phyloP scores from a whole-genome alignment of 768 basidiomycete genomes.

The Mycena alexandri region DNA sequence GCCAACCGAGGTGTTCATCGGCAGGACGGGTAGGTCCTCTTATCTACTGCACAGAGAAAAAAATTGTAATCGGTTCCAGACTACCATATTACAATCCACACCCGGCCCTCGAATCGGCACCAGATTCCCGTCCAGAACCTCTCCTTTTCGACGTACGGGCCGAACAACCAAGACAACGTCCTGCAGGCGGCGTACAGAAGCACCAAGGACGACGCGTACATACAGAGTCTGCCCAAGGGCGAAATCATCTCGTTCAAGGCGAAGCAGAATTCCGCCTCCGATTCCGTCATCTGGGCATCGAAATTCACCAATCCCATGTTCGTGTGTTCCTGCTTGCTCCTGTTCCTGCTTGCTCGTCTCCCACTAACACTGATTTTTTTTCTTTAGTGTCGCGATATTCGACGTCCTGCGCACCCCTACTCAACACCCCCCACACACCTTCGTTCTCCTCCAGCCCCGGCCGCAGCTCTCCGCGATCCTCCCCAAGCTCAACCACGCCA shows the following conservation, averaged over 20 bases:
- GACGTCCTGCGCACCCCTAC: constrained; percentile 68
- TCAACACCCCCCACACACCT: constrained; percentile 60
- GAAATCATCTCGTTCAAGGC: constrained; percentile 82
- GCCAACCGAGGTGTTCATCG: constrained; percentile 64
- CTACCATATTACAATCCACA: constrained; percentile 89
- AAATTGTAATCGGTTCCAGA: constrained; percentile 59
- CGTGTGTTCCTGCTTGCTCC: constrained; percentile 46
- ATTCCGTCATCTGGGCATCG: constrained; percentile 68
- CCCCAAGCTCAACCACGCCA: constrained; percentile 61
- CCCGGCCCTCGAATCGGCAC: constrained; percentile 56
- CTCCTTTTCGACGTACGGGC: constrained; percentile 92
- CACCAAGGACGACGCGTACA: constrained; percentile 84
- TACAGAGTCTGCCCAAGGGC: constrained; percentile 85
- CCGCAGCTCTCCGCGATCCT: constrained; percentile 81
- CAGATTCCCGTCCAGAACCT: constrained; percentile 78
- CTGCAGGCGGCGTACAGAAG: constrained; percentile 80
- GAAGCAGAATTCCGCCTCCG: constrained; percentile 37
- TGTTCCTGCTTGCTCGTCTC: too few relatives aligned
- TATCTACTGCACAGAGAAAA: not conserved
- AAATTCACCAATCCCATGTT: constrained; percentile 78
- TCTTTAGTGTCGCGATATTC: constrained; percentile 81
- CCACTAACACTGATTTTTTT: not conserved
- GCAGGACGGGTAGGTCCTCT: constrained; percentile 60
- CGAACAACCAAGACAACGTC: constrained; percentile 87
- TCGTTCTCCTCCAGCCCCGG: constrained; percentile 90